Evolutionary conservation across 805 yeast genomes (phyloP).

Genomic region (Torulaspora quercuum): DNA sequence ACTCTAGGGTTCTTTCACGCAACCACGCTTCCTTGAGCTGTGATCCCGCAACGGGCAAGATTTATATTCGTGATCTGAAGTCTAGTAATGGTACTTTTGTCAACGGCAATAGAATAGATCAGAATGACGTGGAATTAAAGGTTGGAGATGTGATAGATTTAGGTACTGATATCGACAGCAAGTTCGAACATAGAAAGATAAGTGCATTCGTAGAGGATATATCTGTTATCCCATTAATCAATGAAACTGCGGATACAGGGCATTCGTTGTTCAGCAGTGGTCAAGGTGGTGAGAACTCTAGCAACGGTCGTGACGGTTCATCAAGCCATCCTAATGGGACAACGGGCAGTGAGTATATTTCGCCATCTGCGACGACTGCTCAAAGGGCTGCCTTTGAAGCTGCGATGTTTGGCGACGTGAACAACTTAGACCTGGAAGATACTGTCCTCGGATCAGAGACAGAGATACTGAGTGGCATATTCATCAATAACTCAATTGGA

Average conservation of each 20-base stretch:
- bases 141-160: conserved; percentile 87
- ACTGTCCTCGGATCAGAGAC: conserved; percentile 47
- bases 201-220: conserved; percentile 78
- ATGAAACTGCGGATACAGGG: conserved; percentile 19
- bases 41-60: conserved; percentile 57
- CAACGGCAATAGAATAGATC: conserved; percentile 64
- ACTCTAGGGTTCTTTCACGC: conserved; percentile 86
- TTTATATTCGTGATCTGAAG: conserved; percentile 80
- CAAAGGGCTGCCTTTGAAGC: conserved; percentile 47
- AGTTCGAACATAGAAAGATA: conserved; percentile 75
- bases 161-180: conserved; percentile 79
- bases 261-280: conserved; percentile 5
- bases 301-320: conserved; percentile 1
- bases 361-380: conserved; percentile 19
- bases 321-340: conserved; percentile 5
- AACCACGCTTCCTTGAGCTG: conserved; percentile 90
- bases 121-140: conserved; percentile 56
- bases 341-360: conserved; percentile 4
- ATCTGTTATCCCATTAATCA: conserved; percentile 44
- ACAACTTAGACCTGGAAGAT: conserved; percentile 47
- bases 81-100: conserved; percentile 94
- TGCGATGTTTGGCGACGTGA: conserved; percentile 61
- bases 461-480: conserved; percentile 51
- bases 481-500: conserved; percentile 56
- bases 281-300: not conserved